Percentiles rank a stretch among this genome's conserved stretches.
Conservation (phyloP, 257 asterid species). For the Solanum tarapatanum region DNA sequence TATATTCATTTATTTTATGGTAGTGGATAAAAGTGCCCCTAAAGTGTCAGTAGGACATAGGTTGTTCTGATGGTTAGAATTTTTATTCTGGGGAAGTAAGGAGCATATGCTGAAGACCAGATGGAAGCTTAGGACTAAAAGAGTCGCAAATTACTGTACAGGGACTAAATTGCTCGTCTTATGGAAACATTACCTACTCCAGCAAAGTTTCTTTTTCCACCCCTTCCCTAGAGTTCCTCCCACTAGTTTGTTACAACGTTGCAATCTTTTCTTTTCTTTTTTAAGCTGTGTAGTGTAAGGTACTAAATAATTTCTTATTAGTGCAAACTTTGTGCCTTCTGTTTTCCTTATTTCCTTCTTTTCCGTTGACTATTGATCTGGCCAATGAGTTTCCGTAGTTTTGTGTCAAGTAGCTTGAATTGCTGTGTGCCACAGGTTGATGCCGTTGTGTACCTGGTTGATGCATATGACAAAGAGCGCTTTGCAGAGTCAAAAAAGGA, state of each 20-base stretch:
- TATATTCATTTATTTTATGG: not conserved
- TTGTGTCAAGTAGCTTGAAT: not conserved
- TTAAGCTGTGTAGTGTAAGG: not conserved
- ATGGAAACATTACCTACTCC: not conserved
- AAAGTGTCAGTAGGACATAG: not conserved
- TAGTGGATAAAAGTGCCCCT: not conserved
- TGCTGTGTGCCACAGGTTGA: slow-evolving; percentile 1
- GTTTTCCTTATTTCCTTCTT: not conserved
- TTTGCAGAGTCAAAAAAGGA: slow-evolving; percentile 8
- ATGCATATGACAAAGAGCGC: slow-evolving; percentile 9
- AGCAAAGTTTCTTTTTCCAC: not conserved
- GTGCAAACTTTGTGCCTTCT: not conserved
- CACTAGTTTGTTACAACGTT: not conserved
- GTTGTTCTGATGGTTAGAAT: not conserved
- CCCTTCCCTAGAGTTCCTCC: not conserved
- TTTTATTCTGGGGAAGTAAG: not conserved
- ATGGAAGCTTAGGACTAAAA: not conserved
- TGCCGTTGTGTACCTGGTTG: slow-evolving; percentile 8
- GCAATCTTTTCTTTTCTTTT: too few relatives aligned
- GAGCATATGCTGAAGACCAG: not conserved
- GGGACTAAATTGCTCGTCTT: not conserved
- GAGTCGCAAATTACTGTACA: not conserved
- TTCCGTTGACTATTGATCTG: not conserved
- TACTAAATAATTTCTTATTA: not conserved
- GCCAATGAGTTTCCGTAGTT: not conserved